These are phyloP conservation scores for Malassezia vespertilionis DNA, from an alignment of 1,284 basidiomycete species.

Conservation along the genomic window DNA sequence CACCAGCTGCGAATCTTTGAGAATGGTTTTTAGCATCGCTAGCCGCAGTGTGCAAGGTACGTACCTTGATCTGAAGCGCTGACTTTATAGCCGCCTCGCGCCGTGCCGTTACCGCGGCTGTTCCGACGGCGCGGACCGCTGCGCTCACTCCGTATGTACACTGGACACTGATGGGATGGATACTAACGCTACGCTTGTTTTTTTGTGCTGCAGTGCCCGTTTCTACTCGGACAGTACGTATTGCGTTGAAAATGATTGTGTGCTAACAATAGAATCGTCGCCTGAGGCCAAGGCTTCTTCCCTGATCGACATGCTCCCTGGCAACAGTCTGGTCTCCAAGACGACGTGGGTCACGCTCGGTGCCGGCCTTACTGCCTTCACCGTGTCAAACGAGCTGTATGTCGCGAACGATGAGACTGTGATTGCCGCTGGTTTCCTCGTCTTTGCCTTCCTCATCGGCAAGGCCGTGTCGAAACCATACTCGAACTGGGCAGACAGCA, in stretches of 20 bases:
- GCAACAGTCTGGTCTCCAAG: constrained; percentile 84
- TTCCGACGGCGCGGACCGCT: constrained; percentile 10
- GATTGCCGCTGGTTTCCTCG: constrained; percentile 66
- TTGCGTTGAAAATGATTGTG: background rate
- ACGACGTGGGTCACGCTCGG: constrained; percentile 79
- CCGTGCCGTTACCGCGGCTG: constrained; percentile 9
- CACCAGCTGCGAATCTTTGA: constrained; percentile 1
- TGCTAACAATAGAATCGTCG: constrained; percentile 27
- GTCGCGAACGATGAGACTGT: constrained; percentile 71
- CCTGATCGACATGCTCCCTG: constrained; percentile 82
- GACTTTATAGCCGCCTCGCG: constrained; percentile 19
- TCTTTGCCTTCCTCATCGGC: constrained; percentile 69
- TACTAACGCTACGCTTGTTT: background rate
- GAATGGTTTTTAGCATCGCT: constrained; percentile 17
- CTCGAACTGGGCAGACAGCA: constrained; percentile 66
- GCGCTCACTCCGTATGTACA: constrained; percentile 8
- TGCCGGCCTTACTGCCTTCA: constrained; percentile 76
- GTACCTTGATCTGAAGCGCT: background rate
- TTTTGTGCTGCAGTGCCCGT: constrained; percentile 22
- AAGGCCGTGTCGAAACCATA: constrained; percentile 73
- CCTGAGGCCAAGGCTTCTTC: constrained; percentile 80
- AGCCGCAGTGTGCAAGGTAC: constrained; percentile 18
- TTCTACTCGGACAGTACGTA: constrained; percentile 36
- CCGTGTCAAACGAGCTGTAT: constrained; percentile 94
- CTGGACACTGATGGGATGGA: background rate